Conservation (phyloP, 441 rosid genomes). For the Pelargonium australe region DNA sequence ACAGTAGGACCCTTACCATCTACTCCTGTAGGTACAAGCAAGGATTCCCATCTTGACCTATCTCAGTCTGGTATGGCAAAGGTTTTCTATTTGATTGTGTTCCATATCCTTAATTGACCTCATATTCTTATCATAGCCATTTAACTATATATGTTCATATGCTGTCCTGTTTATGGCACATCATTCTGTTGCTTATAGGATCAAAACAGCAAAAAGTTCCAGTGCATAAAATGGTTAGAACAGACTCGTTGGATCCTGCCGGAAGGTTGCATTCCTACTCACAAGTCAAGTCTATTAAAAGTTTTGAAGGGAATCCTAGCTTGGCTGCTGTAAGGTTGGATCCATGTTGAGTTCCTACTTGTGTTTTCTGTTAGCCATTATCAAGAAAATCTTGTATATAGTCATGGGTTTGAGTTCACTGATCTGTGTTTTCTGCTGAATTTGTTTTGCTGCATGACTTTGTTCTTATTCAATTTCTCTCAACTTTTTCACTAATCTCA, state of each 20-base stretch:
- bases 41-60: conserved; percentile 29
- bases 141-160: conserved; percentile 17
- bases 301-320: conserved; percentile 36
- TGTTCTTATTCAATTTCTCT: too few species aligned
- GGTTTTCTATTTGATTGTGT: conserved; percentile 8
- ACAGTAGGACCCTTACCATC: conserved; percentile 49
- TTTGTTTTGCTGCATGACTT: too few species aligned
- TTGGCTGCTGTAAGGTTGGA: conserved; percentile 68
- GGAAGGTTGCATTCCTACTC: conserved; percentile 86
- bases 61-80: conserved; percentile 38
- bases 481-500: too few species aligned
- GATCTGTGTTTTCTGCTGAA: too few species aligned
- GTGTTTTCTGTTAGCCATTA: background rate
- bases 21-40: conserved; percentile 27
- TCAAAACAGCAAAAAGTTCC: conserved; percentile 63
- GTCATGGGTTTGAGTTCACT: background rate
- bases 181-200: conserved; percentile 36
- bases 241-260: conserved; percentile 78
- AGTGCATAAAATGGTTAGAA: conserved; percentile 83
- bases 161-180: too few species aligned
- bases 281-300: conserved; percentile 41
- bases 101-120: conserved; percentile 8
- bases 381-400: background rate
- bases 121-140: conserved; percentile 6
- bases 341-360: conserved; percentile 9